Base-by-base conservation (phyloP, 257 asterid species). In the Mitragyna speciosa region DNA sequence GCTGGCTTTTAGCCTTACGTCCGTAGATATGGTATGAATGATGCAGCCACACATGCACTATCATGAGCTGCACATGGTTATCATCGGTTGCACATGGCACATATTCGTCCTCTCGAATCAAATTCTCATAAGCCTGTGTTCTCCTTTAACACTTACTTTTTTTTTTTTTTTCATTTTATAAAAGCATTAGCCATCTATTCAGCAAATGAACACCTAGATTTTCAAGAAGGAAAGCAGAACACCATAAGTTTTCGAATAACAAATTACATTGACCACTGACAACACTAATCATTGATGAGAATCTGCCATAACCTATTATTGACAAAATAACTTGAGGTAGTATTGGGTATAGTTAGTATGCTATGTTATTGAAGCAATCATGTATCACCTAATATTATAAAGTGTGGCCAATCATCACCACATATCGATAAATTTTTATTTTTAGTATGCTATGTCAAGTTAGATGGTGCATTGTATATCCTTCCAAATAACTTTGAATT, bases 1-100 rank as follows among this genome's bases (percentile, higher is more conserved):
- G 12, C 17, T 20, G 7, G 6, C n/a, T n/a, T n/a, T 36, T 36
- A 36, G 39, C 39, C 39, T 36, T 36, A 36, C 39, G 3, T 36
- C 39, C 4, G 39, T 31, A 54, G 24, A 48, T 43, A 58, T 75
- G 52, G 67, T 75, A 43, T 19, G 51, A 41, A 22, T 16, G 71
- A 61, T 26, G 22, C 22, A 49, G 5, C 4, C 7, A 64, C 79
- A 72, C 79, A 63, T 82, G 85, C 75, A 72, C 39, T 63, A 51
- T 82, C 36, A 71, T 70, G 63, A 31, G 47, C n/a, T 69, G 69
- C 78, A 76, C 78, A 72, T 82, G 85, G 31, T 76, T 22, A 49
- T 49, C 61, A 70, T 81, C 73, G 28, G 26, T 48, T 20, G 80
- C 84, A 81, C 84, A 81, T 81, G 84, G 64, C 17, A 36, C 39